These are phyloP conservation scores for Chlamydomonas eustigma DNA, from an alignment of 139 green algal species.

Conservation along the genomic window DNA sequence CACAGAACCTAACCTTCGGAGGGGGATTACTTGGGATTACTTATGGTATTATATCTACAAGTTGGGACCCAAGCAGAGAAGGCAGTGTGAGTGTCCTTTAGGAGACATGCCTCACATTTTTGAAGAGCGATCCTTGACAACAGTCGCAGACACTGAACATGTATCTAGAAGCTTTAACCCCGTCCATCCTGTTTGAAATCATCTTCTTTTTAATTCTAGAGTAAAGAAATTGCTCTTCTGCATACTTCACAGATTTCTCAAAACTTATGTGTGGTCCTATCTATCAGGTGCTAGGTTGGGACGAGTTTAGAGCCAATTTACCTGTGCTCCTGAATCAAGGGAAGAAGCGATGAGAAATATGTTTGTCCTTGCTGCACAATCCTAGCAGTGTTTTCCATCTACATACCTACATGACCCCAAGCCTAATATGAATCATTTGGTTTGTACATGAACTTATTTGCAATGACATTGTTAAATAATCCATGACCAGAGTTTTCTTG, in stretches of 20 bases:
- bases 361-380: too few species aligned
- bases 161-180: too few species aligned
- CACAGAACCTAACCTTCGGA: constrained; percentile 56
- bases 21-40: constrained; percentile 70
- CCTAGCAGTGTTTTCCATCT: too few species aligned
- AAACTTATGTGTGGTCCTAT: background rate
- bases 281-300: constrained; percentile 26
- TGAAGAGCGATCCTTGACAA: too few species aligned
- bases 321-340: constrained; percentile 16
- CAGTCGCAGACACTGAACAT: too few species aligned
- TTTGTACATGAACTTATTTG: too few species aligned
- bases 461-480: too few species aligned
- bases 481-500: too few species aligned
- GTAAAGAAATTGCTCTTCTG: background rate
- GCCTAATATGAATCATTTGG: too few species aligned
- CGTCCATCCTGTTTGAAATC: background rate
- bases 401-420: too few species aligned
- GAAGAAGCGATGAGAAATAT: too few species aligned
- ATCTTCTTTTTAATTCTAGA: background rate
- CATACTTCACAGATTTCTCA: background rate
- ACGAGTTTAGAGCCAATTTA: constrained; percentile 36
- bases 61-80: constrained; percentile 63
- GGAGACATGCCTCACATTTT: constrained; percentile 14
- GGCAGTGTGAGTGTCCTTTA: constrained; percentile 21
- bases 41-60: constrained; percentile 66